Base-by-base conservation (phyloP, 2,329 filamentous ascomycete species). In the Stagonosporopsis tanaceti region DNA sequence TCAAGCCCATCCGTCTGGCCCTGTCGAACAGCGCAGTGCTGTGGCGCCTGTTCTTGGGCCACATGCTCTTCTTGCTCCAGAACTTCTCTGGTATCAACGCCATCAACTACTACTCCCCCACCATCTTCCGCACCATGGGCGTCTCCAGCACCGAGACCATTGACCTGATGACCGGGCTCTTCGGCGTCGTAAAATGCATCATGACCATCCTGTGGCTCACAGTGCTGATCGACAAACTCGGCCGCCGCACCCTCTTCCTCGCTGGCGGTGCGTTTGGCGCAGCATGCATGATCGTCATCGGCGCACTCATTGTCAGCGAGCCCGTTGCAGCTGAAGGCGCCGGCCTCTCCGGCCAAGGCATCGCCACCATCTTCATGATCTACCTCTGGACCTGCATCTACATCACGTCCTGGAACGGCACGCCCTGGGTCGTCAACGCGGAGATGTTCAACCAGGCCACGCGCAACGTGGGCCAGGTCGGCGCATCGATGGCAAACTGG, bases 21-120 rank as follows among this genome's bases (percentile, higher is more conserved):
- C 20, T 57, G 28, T 71, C 28, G 65, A 68, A 52, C 61, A 72
- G 62, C 80, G 77, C 58, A 82, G 84, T 91, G 14, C 85, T 86
- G 64, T 91, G 87, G 81, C 85, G 90, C 39, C 87, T 94, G 77
- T 85, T 91, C 73, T 81, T 93, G 6, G 90, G 91, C 38, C 84
- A 85, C 56, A 84, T 90, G 67, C 82, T 94, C n/a, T 93, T 93
- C 80, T 79, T 93, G 50, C 92, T 88, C 82, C 91, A 94, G 76
- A 94, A 94, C 65, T 88, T 88, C 47, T 83, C 80, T 2, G 90
- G 90, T 2, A 92, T 93, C 79, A 92, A 92, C 65, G 89, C 89
- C 25, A 71, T 88, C 47, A 88, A 91, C 78, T 92, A 92, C 79
- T 92, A 92, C 78, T 92, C 80, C 0, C 89, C 89, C 0, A 89